Percentiles rank a stretch among this genome's conserved stretches.
These are phyloP conservation scores for Turritis glabra DNA, from an alignment of 345 rosid genomes.

Conservation along the genomic window DNA sequence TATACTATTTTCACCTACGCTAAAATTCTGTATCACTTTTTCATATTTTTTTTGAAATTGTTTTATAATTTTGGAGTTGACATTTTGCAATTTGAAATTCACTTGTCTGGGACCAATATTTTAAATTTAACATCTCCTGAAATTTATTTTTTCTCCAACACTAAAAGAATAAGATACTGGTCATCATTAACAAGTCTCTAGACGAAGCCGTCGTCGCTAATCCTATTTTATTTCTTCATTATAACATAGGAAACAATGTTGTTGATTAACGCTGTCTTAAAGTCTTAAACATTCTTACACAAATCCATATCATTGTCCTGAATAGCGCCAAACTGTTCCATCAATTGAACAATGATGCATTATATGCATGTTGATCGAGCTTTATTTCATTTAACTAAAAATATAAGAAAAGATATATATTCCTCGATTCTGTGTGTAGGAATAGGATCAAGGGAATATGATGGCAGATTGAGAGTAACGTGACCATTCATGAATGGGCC, in stretches of 20 bases:
- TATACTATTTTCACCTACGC: conserved; percentile 9
- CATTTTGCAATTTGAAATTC: conserved; percentile 16
- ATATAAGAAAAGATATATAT: not conserved
- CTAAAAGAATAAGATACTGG: not conserved
- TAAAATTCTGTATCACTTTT: conserved; percentile 13
- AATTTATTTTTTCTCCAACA: not conserved
- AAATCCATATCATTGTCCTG: not conserved
- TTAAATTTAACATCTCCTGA: not conserved
- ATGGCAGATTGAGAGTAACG: conserved; percentile 29
- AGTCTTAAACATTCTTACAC: not conserved
- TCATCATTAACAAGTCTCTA: conserved; percentile 16
- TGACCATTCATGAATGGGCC: conserved; percentile 28
- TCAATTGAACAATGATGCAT: not conserved
- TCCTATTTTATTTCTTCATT: no score
- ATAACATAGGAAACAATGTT: not conserved
- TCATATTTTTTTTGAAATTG: not conserved
- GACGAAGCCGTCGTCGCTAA: not conserved
- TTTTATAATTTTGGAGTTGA: conserved; percentile 1
- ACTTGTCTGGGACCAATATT: conserved; percentile 6
- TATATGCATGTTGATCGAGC: not conserved
- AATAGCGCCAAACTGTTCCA: not conserved
- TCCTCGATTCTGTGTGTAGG: conserved; percentile 23
- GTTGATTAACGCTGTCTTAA: not conserved
- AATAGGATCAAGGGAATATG: conserved; percentile 32
- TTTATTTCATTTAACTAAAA: not conserved